Percentiles rank a stretch among this genome's conserved stretches.
These are phyloP conservation scores for Arthrobotrys megalospora DNA, from an alignment of 2,329 filamentous ascomycete genomes.

Conservation along the genomic window DNA sequence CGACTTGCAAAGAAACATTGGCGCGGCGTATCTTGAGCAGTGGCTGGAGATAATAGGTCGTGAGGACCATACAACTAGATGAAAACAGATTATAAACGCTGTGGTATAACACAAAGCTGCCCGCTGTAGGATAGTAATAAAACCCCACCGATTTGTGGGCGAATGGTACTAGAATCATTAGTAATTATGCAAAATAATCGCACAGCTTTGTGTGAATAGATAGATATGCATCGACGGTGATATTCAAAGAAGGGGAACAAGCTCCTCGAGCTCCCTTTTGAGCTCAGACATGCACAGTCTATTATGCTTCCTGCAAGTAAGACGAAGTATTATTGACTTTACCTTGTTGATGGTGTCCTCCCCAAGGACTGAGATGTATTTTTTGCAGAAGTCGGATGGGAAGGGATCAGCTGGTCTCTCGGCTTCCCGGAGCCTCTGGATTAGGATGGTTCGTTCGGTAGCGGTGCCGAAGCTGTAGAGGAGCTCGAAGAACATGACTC, in stretches of 20 bases:
- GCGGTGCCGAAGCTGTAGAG: constrained; percentile 72
- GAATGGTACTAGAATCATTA: too few relatives aligned
- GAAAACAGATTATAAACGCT: background rate
- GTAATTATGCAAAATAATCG: background rate
- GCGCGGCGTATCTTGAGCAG: constrained; percentile 36
- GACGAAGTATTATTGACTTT: constrained; percentile 37
- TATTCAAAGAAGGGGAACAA: constrained; percentile 15
- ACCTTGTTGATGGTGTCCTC: background rate
- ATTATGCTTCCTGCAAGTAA: constrained; percentile 32
- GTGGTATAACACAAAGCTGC: background rate
- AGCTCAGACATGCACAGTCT: constrained; percentile 44
- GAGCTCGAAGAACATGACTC: constrained; percentile 76
- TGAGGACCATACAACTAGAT: background rate
- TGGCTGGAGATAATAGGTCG: constrained; percentile 28
- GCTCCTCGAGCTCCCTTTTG: constrained; percentile 34
- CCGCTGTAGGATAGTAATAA: background rate
- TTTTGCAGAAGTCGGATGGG: constrained; percentile 38
- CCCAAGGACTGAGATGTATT: background rate
- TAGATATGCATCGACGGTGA: too few relatives aligned
- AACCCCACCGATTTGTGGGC: background rate
- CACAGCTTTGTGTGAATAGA: too few relatives aligned
- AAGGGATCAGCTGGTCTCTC: constrained; percentile 31
- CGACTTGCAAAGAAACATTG: constrained; percentile 29
- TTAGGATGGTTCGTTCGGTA: constrained; percentile 40
- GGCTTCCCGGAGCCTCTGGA: constrained; percentile 31